These are phyloP conservation scores for Cicer cuneatum DNA, from an alignment of 306 rosid species.

Conservation along the genomic window DNA sequence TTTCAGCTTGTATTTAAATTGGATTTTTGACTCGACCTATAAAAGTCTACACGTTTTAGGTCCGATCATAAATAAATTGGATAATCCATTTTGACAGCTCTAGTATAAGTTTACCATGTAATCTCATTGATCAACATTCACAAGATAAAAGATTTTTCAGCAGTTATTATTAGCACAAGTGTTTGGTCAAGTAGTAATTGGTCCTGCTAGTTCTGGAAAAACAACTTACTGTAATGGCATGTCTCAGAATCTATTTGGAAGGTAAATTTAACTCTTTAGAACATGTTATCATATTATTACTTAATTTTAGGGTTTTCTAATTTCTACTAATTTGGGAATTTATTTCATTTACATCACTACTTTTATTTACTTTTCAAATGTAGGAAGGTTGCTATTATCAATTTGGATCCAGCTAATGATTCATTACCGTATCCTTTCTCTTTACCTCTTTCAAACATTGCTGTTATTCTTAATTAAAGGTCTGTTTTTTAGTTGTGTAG, in stretches of 20 bases:
- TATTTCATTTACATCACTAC: background rate
- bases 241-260: constrained; percentile 93
- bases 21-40: too few species aligned
- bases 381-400: constrained; percentile 92
- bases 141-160: too few species aligned
- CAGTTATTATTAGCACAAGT: constrained; percentile 30
- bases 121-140: too few species aligned
- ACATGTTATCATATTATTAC: background rate
- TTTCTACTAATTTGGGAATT: constrained; percentile 24
- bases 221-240: constrained; percentile 98
- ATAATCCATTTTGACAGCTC: too few species aligned
- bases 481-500: constrained; percentile 25
- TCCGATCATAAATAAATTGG: too few species aligned
- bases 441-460: constrained; percentile 1
- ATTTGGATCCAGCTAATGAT: constrained; percentile 96
- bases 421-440: constrained; percentile 80
- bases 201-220: constrained; percentile 99
- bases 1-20: too few species aligned
- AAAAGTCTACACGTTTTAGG: too few species aligned
- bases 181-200: constrained; percentile 77
- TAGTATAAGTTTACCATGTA: too few species aligned
- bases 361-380: constrained; percentile 36
- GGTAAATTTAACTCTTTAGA: constrained; percentile 50
- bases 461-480: background rate
- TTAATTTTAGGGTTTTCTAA: constrained; percentile 28